Conservation (phyloP, 768 basidiomycete genomes). For the Russula emetica region DNA sequence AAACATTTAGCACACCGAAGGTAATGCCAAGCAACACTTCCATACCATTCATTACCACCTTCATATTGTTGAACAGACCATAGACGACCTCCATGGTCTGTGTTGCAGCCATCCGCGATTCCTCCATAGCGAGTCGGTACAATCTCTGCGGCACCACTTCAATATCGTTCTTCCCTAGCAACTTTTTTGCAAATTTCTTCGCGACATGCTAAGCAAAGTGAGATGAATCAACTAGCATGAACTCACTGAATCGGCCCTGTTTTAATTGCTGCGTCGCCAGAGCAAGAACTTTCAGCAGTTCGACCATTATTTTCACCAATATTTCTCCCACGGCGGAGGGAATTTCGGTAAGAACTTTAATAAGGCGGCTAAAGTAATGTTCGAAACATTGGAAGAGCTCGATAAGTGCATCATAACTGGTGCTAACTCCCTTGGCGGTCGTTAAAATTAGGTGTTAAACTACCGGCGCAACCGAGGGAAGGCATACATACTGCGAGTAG, state of each 20-base stretch:
- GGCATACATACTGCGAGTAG: neutral
- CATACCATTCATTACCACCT: conserved; percentile 1
- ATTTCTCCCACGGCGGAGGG: neutral
- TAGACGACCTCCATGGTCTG: conserved; percentile 2
- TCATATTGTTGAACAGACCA: conserved; percentile 11
- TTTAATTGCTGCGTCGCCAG: conserved; percentile 6
- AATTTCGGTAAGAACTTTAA: neutral
- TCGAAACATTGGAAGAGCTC: conserved; percentile 7
- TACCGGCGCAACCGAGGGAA: no score
- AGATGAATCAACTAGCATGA: neutral
- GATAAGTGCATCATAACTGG: neutral
- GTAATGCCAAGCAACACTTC: no score
- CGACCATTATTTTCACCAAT: neutral
- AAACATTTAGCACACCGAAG: no score
- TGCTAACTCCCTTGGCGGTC: neutral
- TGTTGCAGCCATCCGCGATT: neutral
- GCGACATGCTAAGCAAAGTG: neutral
- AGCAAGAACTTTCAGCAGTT: neutral
- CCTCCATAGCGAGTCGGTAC: neutral
- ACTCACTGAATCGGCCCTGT: conserved; percentile 3
- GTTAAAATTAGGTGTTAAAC: neutral
- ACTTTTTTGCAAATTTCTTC: neutral
- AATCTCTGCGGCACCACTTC: neutral
- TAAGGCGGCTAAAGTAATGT: conserved; percentile 1
- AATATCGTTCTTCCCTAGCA: neutral